Evolutionary conservation across 1,284 basidiomycete species (phyloP).

Genomic region (Porodaedalea pini): DNA sequence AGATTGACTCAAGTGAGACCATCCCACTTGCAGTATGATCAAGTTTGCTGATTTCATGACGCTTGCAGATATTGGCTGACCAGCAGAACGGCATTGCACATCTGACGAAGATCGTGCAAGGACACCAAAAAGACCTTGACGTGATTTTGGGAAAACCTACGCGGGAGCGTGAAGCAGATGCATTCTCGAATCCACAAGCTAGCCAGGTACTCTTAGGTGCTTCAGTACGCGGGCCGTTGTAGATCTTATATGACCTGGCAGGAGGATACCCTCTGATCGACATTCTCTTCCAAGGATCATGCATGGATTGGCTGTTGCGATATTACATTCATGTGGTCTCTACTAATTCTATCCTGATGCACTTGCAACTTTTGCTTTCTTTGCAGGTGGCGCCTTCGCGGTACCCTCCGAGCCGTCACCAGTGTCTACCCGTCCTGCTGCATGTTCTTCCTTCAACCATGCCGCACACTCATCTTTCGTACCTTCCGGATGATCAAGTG

Average conservation of each 20-base stretch:
- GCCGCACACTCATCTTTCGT: constrained; percentile 61
- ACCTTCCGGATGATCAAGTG: constrained; percentile 68
- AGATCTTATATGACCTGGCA: not conserved
- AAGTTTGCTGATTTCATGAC: not conserved
- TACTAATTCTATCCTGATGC: not conserved
- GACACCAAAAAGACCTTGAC: constrained; percentile 64
- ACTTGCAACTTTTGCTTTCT: constrained; percentile 9
- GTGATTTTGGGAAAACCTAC: constrained; percentile 58
- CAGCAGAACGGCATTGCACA: constrained; percentile 80
- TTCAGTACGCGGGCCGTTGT: constrained; percentile 7
- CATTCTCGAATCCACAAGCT: constrained; percentile 18
- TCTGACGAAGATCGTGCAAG: constrained; percentile 71
- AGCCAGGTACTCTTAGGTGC: constrained; percentile 17
- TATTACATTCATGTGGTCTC: not conserved
- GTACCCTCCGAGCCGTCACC: not conserved
- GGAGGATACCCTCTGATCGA: too few species aligned
- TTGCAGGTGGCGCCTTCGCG: constrained; percentile 5
- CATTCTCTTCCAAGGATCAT: too few species aligned
- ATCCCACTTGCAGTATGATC: constrained; percentile 5
- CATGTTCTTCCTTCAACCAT: constrained; percentile 63
- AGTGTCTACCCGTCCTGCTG: constrained; percentile 37
- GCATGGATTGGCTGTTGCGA: too few species aligned
- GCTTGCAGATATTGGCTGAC: constrained; percentile 63
- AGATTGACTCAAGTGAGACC: constrained; percentile 68
- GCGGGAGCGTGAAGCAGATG: constrained; percentile 33